Conservation (phyloP, 2,329 filamentous ascomycete species). For the Aspergillus neotritici region DNA sequence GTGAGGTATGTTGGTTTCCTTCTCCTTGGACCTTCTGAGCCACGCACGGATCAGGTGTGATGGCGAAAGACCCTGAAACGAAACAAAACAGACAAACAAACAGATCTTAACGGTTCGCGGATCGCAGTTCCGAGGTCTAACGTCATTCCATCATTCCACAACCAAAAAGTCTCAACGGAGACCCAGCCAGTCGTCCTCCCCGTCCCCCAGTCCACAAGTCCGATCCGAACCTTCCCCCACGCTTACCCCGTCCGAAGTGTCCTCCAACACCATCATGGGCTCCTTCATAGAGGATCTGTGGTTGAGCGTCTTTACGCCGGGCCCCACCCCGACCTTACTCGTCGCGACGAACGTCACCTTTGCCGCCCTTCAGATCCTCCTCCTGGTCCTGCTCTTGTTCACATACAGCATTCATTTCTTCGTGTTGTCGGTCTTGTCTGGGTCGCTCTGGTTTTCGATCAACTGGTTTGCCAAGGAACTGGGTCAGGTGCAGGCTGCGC, state of each 20-base stretch:
- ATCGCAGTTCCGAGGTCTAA: too few relatives aligned
- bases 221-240: too few relatives aligned
- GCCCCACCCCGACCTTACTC: slow-evolving; percentile 79
- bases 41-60: too few relatives aligned
- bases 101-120: too few relatives aligned
- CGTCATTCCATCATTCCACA: slow-evolving; percentile 5
- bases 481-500: slow-evolving; percentile 44
- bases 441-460: slow-evolving; percentile 82
- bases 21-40: too few relatives aligned
- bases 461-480: slow-evolving; percentile 89
- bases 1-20: too few relatives aligned
- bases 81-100: too few relatives aligned
- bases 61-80: too few relatives aligned
- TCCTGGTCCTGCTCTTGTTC: slow-evolving; percentile 67
- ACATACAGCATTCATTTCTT: slow-evolving; percentile 88
- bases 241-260: too few relatives aligned
- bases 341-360: slow-evolving; percentile 88
- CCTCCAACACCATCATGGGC: slow-evolving; percentile 28
- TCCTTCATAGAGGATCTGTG: slow-evolving; percentile 70
- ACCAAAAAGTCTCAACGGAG: too few relatives aligned
- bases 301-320: slow-evolving; percentile 89
- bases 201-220: too few relatives aligned
- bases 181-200: too few relatives aligned
- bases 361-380: slow-evolving; percentile 72
- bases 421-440: slow-evolving; percentile 72